Percentiles rank a stretch among this genome's conserved stretches.
phyloP scores from a whole-genome alignment of 768 basidiomycete genomes.

The Pisolithus tinctorius region DNA sequence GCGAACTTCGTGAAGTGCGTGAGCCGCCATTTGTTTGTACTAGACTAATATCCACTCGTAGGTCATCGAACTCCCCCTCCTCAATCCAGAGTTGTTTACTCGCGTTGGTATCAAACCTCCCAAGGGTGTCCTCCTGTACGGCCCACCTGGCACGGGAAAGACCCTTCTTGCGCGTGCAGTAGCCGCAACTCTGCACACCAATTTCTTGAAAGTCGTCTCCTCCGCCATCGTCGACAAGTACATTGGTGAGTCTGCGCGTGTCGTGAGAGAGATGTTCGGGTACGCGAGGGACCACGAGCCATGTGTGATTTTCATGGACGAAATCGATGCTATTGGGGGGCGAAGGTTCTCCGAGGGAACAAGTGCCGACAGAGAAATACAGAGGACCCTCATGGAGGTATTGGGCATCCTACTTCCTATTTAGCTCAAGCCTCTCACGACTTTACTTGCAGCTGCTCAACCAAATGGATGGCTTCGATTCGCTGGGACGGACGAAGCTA shows the following conservation, averaged over 20 bases:
- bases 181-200: slow-evolving; percentile 91
- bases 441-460: slow-evolving; percentile 68
- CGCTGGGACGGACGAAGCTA: slow-evolving; percentile 88
- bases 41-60: slow-evolving; percentile 20
- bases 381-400: slow-evolving; percentile 96
- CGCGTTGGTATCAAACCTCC: slow-evolving; percentile 97
- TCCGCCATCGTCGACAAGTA: slow-evolving; percentile 98
- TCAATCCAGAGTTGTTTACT: slow-evolving; percentile 89
- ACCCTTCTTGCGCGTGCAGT: slow-evolving; percentile 92
- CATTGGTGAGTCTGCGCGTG: slow-evolving; percentile 94
- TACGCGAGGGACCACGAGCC: slow-evolving; percentile 98
- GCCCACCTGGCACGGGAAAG: slow-evolving; percentile 95
- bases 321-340: slow-evolving; percentile 97
- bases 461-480: slow-evolving; percentile 99
- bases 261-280: slow-evolving; percentile 98
- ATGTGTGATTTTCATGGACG: slow-evolving; percentile 98
- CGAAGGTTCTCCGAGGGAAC: slow-evolving; percentile 90
- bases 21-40: slow-evolving; percentile 15
- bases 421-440: neutral
- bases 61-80: slow-evolving; percentile 93
- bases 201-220: slow-evolving; percentile 97
- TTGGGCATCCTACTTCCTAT: slow-evolving; percentile 6
- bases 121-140: slow-evolving; percentile 93
- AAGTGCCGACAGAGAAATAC: slow-evolving; percentile 96
- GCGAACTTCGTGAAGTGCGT: slow-evolving; percentile 90